Evolutionary conservation across 208 protist genomes (phyloP), one percentile per base, ranked within the genome.

Genomic region (Trypanosoma avium): DNA sequence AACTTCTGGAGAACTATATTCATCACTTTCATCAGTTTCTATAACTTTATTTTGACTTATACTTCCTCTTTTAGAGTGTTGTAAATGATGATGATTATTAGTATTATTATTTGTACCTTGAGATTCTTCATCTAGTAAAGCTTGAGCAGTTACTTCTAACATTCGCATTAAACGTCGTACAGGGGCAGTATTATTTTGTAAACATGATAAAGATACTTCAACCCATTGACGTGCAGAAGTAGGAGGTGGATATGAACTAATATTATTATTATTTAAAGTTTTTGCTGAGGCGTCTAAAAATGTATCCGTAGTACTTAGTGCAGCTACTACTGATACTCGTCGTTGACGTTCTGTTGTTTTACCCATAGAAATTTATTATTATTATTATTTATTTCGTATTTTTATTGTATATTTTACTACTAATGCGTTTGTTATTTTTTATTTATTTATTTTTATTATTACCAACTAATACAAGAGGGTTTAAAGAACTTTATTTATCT

Each of bases 51-150:
- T 10, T 13, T n/a, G n/a, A n/a, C n/a, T n/a, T n/a, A n/a, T n/a
- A n/a, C n/a, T n/a, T n/a, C n/a, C n/a, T n/a, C n/a, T n/a, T n/a
- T n/a, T n/a, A n/a, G n/a, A n/a, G n/a, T n/a, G n/a, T n/a, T n/a
- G n/a, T n/a, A n/a, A n/a, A n/a, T n/a, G n/a, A n/a, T n/a, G n/a
- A n/a, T n/a, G n/a, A n/a, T n/a, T n/a, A n/a, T n/a, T n/a, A n/a
- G n/a, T n/a, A n/a, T n/a, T n/a, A n/a, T n/a, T n/a, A n/a, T n/a
- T n/a, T n/a, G n/a, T n/a, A n/a, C n/a, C n/a, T n/a, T n/a, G n/a
- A n/a, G 50, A 48, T 29, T 60, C 78, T 29, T 82, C 80, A n/a
- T 86, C 84, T 22, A 90, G 54, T 29, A 91, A 58, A 32, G 67
- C 58, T 22, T 45, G 53, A 0, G 81, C 81, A 0, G 76, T 79